These are phyloP conservation scores for Phoma sp. DNA, from an alignment of 2,329 filamentous ascomycete species.

Conservation along the genomic window DNA sequence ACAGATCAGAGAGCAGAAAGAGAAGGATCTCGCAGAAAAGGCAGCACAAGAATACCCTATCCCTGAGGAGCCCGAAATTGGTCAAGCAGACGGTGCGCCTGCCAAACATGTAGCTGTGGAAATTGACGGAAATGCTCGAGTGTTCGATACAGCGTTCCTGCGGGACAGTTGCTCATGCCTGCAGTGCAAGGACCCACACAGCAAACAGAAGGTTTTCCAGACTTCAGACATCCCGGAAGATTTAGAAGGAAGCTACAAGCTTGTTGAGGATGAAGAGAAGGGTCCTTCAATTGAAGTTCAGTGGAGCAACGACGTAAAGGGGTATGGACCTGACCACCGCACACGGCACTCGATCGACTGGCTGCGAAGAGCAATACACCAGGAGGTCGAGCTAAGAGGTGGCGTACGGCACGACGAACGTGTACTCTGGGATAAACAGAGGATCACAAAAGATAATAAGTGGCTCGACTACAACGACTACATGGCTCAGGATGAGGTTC, in stretches of 20 bases:
- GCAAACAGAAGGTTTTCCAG: constrained; percentile 69
- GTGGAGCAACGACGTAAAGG: constrained; percentile 66
- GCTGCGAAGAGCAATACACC: constrained; percentile 39
- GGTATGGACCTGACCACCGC: constrained; percentile 50
- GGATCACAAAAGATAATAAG: constrained; percentile 57
- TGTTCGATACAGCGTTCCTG: constrained; percentile 50
- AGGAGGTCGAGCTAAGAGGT: constrained; percentile 39
- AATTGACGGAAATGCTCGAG: constrained; percentile 39
- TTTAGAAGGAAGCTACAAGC: constrained; percentile 45
- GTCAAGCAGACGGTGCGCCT: constrained; percentile 31
- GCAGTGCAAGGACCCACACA: constrained; percentile 64
- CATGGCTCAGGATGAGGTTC: constrained; percentile 64
- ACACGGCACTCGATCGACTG: constrained; percentile 49
- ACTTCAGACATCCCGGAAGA: constrained; percentile 66
- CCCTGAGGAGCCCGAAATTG: constrained; percentile 17
- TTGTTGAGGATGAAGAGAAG: constrained; percentile 44
- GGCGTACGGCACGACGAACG: constrained; percentile 44
- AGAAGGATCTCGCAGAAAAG: constrained; percentile 21
- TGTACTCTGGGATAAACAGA: constrained; percentile 56
- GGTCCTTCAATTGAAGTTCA: constrained; percentile 59
- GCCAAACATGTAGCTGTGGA: constrained; percentile 39
- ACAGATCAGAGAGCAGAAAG: constrained; percentile 25
- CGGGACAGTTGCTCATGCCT: constrained; percentile 66
- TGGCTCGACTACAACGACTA: constrained; percentile 75
- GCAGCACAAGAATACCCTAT: constrained; percentile 15